These are phyloP conservation scores for Saccharum officinarum DNA, from an alignment of 176 grass and related monocot genomes.

Conservation along the genomic window DNA sequence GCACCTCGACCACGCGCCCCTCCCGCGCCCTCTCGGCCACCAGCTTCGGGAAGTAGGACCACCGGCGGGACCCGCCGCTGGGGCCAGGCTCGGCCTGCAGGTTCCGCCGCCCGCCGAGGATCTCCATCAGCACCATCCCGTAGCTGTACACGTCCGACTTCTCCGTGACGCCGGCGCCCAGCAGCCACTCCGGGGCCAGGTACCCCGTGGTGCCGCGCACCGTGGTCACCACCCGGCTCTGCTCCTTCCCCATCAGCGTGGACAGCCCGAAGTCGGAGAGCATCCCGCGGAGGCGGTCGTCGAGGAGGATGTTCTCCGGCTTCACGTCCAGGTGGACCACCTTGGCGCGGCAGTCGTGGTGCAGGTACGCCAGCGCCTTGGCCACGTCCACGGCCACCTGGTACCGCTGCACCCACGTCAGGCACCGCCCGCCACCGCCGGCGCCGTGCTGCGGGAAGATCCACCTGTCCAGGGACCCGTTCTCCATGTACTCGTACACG, in stretches of 20 bases:
- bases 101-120: constrained; percentile 60
- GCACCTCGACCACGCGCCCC: constrained; percentile 45
- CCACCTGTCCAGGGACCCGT: constrained; percentile 57
- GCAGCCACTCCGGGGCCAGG: constrained; percentile 75
- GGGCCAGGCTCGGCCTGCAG: not conserved
- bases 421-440: not conserved
- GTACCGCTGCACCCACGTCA: constrained; percentile 45
- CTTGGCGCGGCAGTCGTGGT: constrained; percentile 62
- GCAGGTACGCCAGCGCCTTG: constrained; percentile 59
- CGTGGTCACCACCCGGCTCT: constrained; percentile 65
- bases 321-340: constrained; percentile 84
- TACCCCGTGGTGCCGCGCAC: constrained; percentile 67
- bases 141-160: constrained; percentile 82
- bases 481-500: constrained; percentile 56
- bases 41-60: constrained; percentile 64
- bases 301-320: constrained; percentile 87
- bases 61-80: constrained; percentile 25
- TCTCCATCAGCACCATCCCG: constrained; percentile 77
- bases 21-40: constrained; percentile 43
- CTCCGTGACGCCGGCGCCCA: constrained; percentile 52
- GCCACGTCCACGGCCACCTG: constrained; percentile 66
- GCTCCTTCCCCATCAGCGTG: constrained; percentile 55
- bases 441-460: constrained; percentile 36
- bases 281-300: constrained; percentile 47
- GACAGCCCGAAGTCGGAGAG: constrained; percentile 68